Percentiles rank a stretch among this genome's conserved stretches.
These are phyloP conservation scores for Fusarium sp. DNA, from an alignment of 2,329 filamentous ascomycete species.

Conservation along the genomic window DNA sequence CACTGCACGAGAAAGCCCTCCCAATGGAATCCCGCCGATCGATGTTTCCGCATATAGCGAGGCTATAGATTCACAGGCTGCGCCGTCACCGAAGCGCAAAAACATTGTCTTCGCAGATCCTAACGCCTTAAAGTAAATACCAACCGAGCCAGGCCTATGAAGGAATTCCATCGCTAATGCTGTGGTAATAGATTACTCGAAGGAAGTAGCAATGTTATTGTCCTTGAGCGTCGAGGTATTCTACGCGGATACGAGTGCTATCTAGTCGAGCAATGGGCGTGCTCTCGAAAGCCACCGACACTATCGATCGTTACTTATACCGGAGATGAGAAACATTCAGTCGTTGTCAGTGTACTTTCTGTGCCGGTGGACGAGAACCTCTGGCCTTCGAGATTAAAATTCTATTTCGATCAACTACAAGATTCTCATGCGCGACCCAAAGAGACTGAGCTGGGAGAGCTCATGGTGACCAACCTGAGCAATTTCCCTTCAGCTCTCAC, in stretches of 20 bases:
- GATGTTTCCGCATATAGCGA: slow-evolving; percentile 37
- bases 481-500: slow-evolving; percentile 92
- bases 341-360: slow-evolving; percentile 82
- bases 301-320: slow-evolving; percentile 94
- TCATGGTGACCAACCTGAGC: slow-evolving; percentile 95
- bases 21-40: slow-evolving; percentile 36
- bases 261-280: slow-evolving; percentile 97
- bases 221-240: slow-evolving; percentile 76
- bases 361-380: slow-evolving; percentile 81
- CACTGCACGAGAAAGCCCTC: slow-evolving; percentile 36
- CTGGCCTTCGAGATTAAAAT: slow-evolving; percentile 82
- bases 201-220: slow-evolving; percentile 79
- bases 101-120: slow-evolving; percentile 69
- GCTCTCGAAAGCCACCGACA: slow-evolving; percentile 88
- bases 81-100: slow-evolving; percentile 49
- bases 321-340: slow-evolving; percentile 80
- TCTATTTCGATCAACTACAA: slow-evolving; percentile 88
- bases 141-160: neutral
- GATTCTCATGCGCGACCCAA: slow-evolving; percentile 87
- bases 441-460: slow-evolving; percentile 81
- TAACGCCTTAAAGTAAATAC: slow-evolving; percentile 64
- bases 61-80: slow-evolving; percentile 17
- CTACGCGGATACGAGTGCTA: slow-evolving; percentile 92
- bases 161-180: slow-evolving; percentile 16
- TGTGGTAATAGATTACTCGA: slow-evolving; percentile 74